Base-by-base conservation (phyloP, 2,329 filamentous ascomycete species). In the Aquanectria penicillioides region DNA sequence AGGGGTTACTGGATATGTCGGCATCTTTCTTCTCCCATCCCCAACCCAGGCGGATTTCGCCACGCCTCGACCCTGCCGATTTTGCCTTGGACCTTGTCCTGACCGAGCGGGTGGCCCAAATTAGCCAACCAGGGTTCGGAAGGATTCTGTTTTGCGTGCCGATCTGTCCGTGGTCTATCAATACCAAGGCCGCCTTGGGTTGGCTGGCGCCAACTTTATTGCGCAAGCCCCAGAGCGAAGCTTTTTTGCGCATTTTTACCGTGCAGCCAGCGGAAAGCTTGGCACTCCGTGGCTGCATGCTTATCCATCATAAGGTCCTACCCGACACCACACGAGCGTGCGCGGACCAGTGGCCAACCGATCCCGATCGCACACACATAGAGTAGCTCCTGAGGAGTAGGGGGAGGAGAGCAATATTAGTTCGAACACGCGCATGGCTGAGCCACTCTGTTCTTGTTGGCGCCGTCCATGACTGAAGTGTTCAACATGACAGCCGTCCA, bases 191-290 rank as follows among this genome's bases (percentile, higher is more conserved):
- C 15, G 33, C 33, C 25, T 46, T 67, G 59, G 62, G 59, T 63
- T 38, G 61, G 57, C 61, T 59, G 55, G 63, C 63, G 57, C 63
- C 65, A 65, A 65, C 57, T 55, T 47, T 65, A 65, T 55, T 59
- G 61, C 43, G 37, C 44, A 38, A 44, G 57, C 49, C 56, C 38
- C 50, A 41, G 28, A 41, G 64, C 61, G 61, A 69, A 69, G 66
- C 67, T 68, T 68, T n/a, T 69, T 68, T 57, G 52, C 60, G 51
- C 49, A 59, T 43, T 69, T 66, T 63, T 67, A 69, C 64, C 67
- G 58, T 69, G 67, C 67, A 69, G 67, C 62, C 65, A 57, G 59
- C 59, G 37, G 59, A 69, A 69, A 70, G 67, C 67, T 69, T 69
- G 67, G 67, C 67, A 22, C 41, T 69, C 64, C 34, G 64, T 64